Evolutionary conservation across 2,329 filamentous ascomycete genomes (phyloP), one percentile per base, ranked within the genome.

Genomic region (Cordyceps cateniannulata): DNA sequence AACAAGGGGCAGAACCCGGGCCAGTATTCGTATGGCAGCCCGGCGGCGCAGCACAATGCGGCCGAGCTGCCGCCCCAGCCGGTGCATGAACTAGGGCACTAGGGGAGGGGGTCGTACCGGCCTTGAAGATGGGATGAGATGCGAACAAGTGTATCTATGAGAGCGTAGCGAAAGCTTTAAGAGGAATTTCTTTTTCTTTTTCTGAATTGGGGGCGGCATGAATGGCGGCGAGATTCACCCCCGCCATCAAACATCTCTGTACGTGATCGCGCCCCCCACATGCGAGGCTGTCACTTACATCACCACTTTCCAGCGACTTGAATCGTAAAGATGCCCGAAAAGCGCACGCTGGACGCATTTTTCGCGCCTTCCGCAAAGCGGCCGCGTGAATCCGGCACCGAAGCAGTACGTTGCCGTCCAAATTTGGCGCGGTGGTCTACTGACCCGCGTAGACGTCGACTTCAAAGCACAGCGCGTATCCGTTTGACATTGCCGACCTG

Each of bases 321-420:
- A 42, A n/a, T 5, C 2, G 2, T 42, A 4, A 38, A 45, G 25
- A 70, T 75, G 73, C 70, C 75, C 0, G 75, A 74, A 56, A 86
- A 88, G 69, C 79, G 87, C 61, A 89, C 87, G 0, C 77, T 92
- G 1, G 86, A 91, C 63, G 75, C 81, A 12, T 92, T 91, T 75
- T 91, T 92, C 72, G 76, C 77, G 32, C 78, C 81, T 1, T 69
- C 76, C 24, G 62, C 69, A 3, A 79, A 82, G 66, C 77, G 75
- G 51, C 7, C 58, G 20, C 60, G 63, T 1, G 18, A 35, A n/a
- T 18, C 47, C 2, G 47, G 35, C 2, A 27, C 10, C 5, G 47
- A 59, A 20, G 38, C 48, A 40, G 60, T 16, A 61, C 47, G 57
- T 25, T 10, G 5, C 7, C 29, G 8, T 10, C 20, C 18, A n/a